Conservation (phyloP, 1,139 yeast species). For the Pneumocystis canis region DNA sequence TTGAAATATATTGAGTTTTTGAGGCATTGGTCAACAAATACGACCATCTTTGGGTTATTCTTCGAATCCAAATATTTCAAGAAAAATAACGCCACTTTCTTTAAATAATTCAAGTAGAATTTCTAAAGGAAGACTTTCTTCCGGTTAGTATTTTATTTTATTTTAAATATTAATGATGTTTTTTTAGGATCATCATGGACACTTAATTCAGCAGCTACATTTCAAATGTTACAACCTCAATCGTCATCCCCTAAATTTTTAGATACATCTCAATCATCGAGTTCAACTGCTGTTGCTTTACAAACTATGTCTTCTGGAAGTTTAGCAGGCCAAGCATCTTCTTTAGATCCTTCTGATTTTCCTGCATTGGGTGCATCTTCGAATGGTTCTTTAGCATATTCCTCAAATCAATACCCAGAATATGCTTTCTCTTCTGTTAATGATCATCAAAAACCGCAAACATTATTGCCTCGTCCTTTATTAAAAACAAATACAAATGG, state of each 20-base stretch:
- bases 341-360: conserved; percentile 1
- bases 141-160: neutral
- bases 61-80: neutral
- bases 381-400: neutral
- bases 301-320: neutral
- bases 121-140: neutral
- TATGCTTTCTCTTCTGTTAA: neutral
- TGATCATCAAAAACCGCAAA: neutral
- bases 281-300: neutral
- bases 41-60: neutral
- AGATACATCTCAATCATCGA: neutral
- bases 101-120: neutral
- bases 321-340: neutral
- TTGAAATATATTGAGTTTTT: neutral
- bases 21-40: neutral
- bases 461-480: neutral
- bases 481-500: neutral
- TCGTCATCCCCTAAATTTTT: neutral
- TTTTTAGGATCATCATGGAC: neutral
- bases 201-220: neutral
- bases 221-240: neutral
- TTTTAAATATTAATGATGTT: neutral
- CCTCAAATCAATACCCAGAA: neutral
- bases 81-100: neutral
- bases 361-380: conserved; percentile 1